phyloP scores from a whole-genome alignment of 2,329 filamentous ascomycete species.

The Simplicillium sp. region DNA sequence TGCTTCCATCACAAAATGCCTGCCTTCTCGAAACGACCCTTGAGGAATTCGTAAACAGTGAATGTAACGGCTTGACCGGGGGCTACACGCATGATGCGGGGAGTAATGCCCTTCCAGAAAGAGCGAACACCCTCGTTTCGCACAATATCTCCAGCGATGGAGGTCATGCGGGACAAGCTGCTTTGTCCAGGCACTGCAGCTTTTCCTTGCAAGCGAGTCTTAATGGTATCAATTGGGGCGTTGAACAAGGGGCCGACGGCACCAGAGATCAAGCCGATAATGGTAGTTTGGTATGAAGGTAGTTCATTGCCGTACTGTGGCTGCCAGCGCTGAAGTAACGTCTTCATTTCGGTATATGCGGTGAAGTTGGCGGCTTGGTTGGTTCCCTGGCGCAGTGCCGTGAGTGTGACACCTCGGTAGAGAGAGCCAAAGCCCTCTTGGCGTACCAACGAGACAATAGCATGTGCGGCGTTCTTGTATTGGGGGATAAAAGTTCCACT shows the following conservation, averaged over 20 bases:
- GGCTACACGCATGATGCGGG: conserved; percentile 92
- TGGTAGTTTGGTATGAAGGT: conserved; percentile 79
- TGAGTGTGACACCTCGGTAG: conserved; percentile 89
- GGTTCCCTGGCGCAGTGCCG: conserved; percentile 84
- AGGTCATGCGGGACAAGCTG: conserved; percentile 66
- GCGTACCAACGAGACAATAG: conserved; percentile 75
- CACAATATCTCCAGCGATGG: conserved; percentile 77
- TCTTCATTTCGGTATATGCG: conserved; percentile 89
- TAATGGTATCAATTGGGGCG: conserved; percentile 97
- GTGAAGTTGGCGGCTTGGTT: conserved; percentile 99
- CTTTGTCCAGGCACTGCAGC: conserved; percentile 73
- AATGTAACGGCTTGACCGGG: conserved; percentile 80
- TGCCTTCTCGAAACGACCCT: conserved; percentile 56
- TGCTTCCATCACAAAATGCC: no score
- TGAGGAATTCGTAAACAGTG: conserved; percentile 70
- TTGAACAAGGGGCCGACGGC: conserved; percentile 95
- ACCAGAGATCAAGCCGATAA: conserved; percentile 83
- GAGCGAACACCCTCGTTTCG: conserved; percentile 77
- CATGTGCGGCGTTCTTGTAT: conserved; percentile 86
- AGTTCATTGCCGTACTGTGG: conserved; percentile 59
- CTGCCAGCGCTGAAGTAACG: conserved; percentile 61
- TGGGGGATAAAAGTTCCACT: conserved; percentile 93
- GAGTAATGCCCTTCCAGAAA: conserved; percentile 98
- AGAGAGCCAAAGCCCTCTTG: conserved; percentile 84
- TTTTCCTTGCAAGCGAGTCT: conserved; percentile 88